Evolutionary conservation across 768 basidiomycete genomes (phyloP).

Genomic region (Podaxis mareebaensis): DNA sequence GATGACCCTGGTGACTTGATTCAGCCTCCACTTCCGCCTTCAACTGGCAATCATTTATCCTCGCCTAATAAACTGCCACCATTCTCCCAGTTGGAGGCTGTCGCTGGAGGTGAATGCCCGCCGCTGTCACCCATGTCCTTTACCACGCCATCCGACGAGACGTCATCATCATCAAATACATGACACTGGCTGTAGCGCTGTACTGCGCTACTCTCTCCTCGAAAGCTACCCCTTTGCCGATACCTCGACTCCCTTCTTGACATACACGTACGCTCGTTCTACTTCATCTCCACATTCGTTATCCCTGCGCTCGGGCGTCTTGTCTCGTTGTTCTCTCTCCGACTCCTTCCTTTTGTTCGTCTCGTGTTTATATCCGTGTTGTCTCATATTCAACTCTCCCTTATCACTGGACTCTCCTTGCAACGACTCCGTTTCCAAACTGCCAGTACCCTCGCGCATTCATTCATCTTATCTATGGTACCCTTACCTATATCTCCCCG

Average conservation of each 20-base stretch:
- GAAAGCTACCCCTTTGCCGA: neutral
- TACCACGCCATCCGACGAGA: constrained; percentile 45
- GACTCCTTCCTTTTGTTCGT: constrained; percentile 21
- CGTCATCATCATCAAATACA: constrained; percentile 29
- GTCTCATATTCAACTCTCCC: constrained; percentile 12
- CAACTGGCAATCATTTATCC: constrained; percentile 32
- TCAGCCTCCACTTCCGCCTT: constrained; percentile 61
- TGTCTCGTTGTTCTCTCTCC: constrained; percentile 9
- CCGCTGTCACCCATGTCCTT: constrained; percentile 80
- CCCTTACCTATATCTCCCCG: constrained; percentile 26
- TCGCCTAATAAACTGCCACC: constrained; percentile 59
- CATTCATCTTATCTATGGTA: constrained; percentile 20
- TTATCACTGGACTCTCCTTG: constrained; percentile 1
- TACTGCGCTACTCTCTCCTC: constrained; percentile 21
- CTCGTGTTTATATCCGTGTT: constrained; percentile 21
- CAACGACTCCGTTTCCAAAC: constrained; percentile 2
- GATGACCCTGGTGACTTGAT: constrained; percentile 30
- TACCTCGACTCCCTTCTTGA: neutral
- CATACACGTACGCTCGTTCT: constrained; percentile 15
- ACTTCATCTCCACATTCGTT: constrained; percentile 20
- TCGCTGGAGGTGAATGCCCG: constrained; percentile 74
- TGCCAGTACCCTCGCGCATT: constrained; percentile 4
- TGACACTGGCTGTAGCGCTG: constrained; percentile 27
- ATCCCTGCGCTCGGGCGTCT: constrained; percentile 16
- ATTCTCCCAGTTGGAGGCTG: constrained; percentile 80